Evolutionary conservation across 1,284 basidiomycete species (phyloP).

Genomic region (Boletus sp.): DNA sequence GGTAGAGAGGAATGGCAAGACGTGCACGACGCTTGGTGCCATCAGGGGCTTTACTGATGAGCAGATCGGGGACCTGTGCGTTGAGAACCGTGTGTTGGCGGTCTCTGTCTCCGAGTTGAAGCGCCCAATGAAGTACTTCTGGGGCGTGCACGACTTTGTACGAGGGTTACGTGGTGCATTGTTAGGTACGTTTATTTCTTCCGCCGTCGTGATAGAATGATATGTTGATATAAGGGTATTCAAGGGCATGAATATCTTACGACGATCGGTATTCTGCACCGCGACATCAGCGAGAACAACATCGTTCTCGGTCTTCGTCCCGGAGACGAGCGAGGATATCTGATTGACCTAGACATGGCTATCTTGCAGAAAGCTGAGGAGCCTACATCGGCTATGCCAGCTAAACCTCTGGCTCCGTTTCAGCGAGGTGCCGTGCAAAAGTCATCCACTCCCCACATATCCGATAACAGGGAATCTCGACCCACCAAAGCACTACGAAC

Average conservation of each 20-base stretch:
- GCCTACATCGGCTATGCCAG: background rate
- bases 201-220: background rate
- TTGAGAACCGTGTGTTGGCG: constrained; percentile 2
- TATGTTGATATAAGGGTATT: background rate
- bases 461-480: too few species aligned
- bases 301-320: constrained; percentile 11
- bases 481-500: background rate
- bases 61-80: background rate
- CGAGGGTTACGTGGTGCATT: constrained; percentile 13
- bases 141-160: constrained; percentile 17
- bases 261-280: constrained; percentile 10
- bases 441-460: background rate
- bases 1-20: background rate
- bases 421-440: background rate
- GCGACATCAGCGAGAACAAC: constrained; percentile 20
- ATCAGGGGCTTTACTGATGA: constrained; percentile 1
- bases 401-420: too few species aligned
- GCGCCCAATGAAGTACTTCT: constrained; percentile 13
- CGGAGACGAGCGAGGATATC: constrained; percentile 9
- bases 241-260: constrained; percentile 14
- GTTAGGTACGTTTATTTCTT: background rate
- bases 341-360: constrained; percentile 11
- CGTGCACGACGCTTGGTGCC: background rate
- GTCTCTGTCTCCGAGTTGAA: constrained; percentile 3
- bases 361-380: background rate